Percentiles rank a stretch among this genome's conserved stretches.
Conservation (phyloP, 768 basidiomycete species). For the Boletus rex-veris region DNA sequence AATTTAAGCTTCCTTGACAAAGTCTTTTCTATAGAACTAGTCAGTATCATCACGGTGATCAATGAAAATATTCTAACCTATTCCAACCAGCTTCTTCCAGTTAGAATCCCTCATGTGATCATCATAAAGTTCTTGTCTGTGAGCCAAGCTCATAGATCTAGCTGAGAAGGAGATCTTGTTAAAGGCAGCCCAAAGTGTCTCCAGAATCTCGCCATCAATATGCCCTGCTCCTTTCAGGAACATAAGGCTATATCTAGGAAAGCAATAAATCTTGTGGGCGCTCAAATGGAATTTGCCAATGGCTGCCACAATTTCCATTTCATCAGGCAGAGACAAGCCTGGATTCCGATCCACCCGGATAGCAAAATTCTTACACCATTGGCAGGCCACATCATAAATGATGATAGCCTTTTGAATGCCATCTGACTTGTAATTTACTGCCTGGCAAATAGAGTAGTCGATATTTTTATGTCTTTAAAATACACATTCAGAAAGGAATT, state of each 20-base stretch:
- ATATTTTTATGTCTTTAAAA: constrained; percentile 28
- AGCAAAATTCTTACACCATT: constrained; percentile 20
- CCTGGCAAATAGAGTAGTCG: constrained; percentile 24
- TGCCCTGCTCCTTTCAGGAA: constrained; percentile 24
- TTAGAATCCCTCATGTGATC: constrained; percentile 2
- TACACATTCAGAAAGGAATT: neutral
- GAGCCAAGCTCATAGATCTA: constrained; percentile 19
- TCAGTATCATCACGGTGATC: too few relatives aligned
- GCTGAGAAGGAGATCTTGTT: constrained; percentile 28
- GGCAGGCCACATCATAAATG: constrained; percentile 32
- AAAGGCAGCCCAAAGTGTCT: constrained; percentile 31
- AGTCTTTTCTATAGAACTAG: neutral
- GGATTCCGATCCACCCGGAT: neutral
- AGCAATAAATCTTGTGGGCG: constrained; percentile 26
- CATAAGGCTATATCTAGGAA: constrained; percentile 18
- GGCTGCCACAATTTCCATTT: constrained; percentile 6
- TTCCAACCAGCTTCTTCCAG: neutral
- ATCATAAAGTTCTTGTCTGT: constrained; percentile 21
- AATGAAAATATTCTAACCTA: neutral
- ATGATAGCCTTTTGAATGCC: constrained; percentile 3
- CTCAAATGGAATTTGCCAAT: constrained; percentile 33
- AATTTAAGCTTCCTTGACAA: neutral
- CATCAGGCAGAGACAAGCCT: neutral
- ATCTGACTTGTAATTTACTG: constrained; percentile 7
- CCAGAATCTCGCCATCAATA: constrained; percentile 34